Percentiles rank a stretch among this genome's conserved stretches.
Evolutionary conservation across 1,284 basidiomycete species (phyloP).

Genomic region (Ceratobasidium papillatum): DNA sequence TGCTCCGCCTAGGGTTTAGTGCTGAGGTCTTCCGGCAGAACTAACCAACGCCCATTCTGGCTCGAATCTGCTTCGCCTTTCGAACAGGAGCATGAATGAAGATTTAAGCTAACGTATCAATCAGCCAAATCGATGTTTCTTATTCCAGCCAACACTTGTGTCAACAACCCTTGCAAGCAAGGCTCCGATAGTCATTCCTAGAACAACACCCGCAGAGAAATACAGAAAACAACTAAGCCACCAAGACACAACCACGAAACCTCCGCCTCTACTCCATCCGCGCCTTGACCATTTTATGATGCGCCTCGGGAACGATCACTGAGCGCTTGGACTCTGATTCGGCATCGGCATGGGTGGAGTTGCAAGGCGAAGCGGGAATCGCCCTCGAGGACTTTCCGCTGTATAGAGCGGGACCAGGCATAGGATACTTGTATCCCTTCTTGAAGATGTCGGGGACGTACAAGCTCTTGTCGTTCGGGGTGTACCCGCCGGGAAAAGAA

Average conservation of each 20-base stretch:
- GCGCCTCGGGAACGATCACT: constrained; percentile 5
- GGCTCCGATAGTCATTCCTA: background rate
- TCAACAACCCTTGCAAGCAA: background rate
- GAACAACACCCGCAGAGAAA: background rate
- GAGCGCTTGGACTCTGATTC: constrained; percentile 10
- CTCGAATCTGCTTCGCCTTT: too few relatives aligned
- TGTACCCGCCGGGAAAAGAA: constrained; percentile 46
- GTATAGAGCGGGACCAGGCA: constrained; percentile 43
- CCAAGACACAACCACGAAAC: too few relatives aligned
- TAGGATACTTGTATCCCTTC: constrained; percentile 30
- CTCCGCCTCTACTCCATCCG: background rate
- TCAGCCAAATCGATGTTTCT: too few relatives aligned
- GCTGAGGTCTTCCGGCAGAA: too few relatives aligned
- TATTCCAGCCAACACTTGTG: too few relatives aligned
- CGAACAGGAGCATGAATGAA: too few relatives aligned
- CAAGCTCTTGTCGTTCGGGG: constrained; percentile 41
- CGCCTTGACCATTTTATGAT: constrained; percentile 7
- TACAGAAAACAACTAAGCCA: too few relatives aligned
- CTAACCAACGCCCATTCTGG: too few relatives aligned
- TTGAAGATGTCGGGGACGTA: constrained; percentile 27
- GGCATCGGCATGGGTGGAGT: background rate
- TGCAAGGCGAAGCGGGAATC: background rate
- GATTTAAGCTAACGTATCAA: too few relatives aligned
- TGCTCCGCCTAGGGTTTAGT: too few relatives aligned
- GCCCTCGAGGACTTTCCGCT: background rate